Percentiles rank a stretch among this genome's conserved stretches.
Conservation (phyloP, 176 grass and related monocot genomes). For the Oryza longistaminata region DNA sequence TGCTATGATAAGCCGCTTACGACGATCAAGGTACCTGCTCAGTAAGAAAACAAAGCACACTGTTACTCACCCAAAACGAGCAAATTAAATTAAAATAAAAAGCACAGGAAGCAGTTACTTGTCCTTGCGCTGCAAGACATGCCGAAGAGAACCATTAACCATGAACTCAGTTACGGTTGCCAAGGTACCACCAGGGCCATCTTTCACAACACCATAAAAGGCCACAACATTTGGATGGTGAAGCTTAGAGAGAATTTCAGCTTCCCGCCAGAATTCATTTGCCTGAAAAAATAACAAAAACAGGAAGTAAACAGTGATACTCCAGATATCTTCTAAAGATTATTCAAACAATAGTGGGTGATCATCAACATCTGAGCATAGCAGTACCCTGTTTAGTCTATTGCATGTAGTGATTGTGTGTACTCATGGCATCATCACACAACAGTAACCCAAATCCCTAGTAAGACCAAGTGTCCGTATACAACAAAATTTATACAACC, state of each 20-base stretch:
- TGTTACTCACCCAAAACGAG: conserved; percentile 38
- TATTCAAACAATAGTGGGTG: neutral
- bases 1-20: conserved; percentile 85
- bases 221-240: conserved; percentile 98
- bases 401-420: neutral
- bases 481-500: neutral
- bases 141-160: conserved; percentile 98
- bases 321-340: neutral
- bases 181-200: conserved; percentile 85
- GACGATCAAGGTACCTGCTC: conserved; percentile 74
- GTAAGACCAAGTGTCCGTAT: neutral
- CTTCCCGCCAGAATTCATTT: conserved; percentile 96
- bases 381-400: neutral
- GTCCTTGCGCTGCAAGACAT: conserved; percentile 93
- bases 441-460: conserved; percentile 17
- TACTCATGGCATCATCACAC: neutral
- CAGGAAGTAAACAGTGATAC: conserved; percentile 13
- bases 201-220: conserved; percentile 88
- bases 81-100: neutral
- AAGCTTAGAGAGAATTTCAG: conserved; percentile 90
- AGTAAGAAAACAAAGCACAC: conserved; percentile 15
- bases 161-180: conserved; percentile 95
- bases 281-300: conserved; percentile 55
- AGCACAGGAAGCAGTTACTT: conserved; percentile 54
- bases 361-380: conserved; percentile 8